Evolutionary conservation across 2,329 filamentous ascomycete species (phyloP), one percentile per base, ranked within the genome.

Genomic region (Ambrosiella xylebori): DNA sequence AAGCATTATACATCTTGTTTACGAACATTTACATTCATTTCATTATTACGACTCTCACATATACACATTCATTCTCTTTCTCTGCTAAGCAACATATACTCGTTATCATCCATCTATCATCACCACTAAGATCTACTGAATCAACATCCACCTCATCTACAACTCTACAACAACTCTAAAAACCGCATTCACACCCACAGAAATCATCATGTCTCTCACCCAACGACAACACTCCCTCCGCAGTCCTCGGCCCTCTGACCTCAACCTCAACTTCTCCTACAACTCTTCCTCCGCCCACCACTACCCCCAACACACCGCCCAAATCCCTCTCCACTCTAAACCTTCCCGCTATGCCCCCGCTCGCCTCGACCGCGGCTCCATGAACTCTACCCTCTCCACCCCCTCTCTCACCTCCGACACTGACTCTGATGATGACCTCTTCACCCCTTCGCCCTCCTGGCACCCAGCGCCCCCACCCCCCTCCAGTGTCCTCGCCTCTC

Each of bases 331-430:
- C 27, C 27, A 27, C 27, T 27, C 27, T 51, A 57, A 60, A 41
- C 39, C 55, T 56, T 47, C 57, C n/a, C 56, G 55, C 54, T 59
- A 59, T 1, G 57, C 61, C 9, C 57, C 52, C 37, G 62, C 64
- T 55, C 64, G 61, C 39, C 63, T 64, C 13, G 65, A 69, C 56
- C 70, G 71, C 63, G 71, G 68, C 57, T 78, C 76, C 2, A 63
- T 75, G 39, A 71, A 68, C 38, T 77, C 75, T 0, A 69, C 73
- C 49, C 68, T 65, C 35, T 77, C 75, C 2, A 63, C 72, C 3
- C 76, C 76, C 0, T 72, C 73, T 36, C 70, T 78, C 64, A 70
- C 76, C 63, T 72, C 71, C 4, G 69, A 69, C 6, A 75, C 77
- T 62, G 76, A 79, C 56, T 79, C 76, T 5, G 63, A 49, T 68